A percentile compares a stretch with the other conserved stretches of the same genome.
These are phyloP conservation scores for Ophiocordyceps sinensis DNA, from an alignment of 2,329 filamentous ascomycete genomes.

Conservation along the genomic window DNA sequence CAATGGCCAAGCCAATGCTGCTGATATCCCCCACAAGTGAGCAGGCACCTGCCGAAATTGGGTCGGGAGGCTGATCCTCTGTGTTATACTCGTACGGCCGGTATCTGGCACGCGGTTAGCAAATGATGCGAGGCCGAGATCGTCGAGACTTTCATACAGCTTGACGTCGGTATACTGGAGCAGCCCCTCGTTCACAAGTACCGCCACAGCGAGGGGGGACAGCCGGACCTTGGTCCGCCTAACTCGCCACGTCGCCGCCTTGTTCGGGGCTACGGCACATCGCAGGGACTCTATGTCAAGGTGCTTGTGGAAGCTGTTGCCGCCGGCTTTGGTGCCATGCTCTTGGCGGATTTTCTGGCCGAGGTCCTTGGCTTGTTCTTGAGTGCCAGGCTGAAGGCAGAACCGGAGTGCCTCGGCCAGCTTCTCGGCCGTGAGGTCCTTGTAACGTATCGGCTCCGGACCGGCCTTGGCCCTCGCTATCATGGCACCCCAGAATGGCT, in stretches of 20 bases:
- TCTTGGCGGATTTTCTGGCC: slow-evolving; percentile 54
- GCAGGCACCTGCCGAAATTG: slow-evolving; percentile 60
- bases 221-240: slow-evolving; percentile 51
- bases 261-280: slow-evolving; percentile 53
- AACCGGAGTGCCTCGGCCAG: slow-evolving; percentile 49
- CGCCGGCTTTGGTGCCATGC: slow-evolving; percentile 47
- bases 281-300: slow-evolving; percentile 51
- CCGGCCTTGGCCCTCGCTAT: slow-evolving; percentile 59
- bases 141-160: slow-evolving; percentile 34
- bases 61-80: slow-evolving; percentile 65
- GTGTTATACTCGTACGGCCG: slow-evolving; percentile 54
- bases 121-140: background rate
- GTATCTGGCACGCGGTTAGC: slow-evolving; percentile 22
- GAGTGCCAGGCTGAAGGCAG: slow-evolving; percentile 45
- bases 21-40: slow-evolving; percentile 74
- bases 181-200: slow-evolving; percentile 48
- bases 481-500: slow-evolving; percentile 74
- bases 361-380: slow-evolving; percentile 39
- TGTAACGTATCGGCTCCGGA: slow-evolving; percentile 54
- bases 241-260: slow-evolving; percentile 62
- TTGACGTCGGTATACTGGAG: slow-evolving; percentile 59
- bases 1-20: slow-evolving; percentile 67
- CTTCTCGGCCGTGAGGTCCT: slow-evolving; percentile 49
- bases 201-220: slow-evolving; percentile 58
- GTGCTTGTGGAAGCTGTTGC: slow-evolving; percentile 56